A percentile compares a stretch with the other conserved stretches of the same genome.
Evolutionary conservation across 768 basidiomycete genomes (phyloP).

Genomic region (Tricholomella constricta): DNA sequence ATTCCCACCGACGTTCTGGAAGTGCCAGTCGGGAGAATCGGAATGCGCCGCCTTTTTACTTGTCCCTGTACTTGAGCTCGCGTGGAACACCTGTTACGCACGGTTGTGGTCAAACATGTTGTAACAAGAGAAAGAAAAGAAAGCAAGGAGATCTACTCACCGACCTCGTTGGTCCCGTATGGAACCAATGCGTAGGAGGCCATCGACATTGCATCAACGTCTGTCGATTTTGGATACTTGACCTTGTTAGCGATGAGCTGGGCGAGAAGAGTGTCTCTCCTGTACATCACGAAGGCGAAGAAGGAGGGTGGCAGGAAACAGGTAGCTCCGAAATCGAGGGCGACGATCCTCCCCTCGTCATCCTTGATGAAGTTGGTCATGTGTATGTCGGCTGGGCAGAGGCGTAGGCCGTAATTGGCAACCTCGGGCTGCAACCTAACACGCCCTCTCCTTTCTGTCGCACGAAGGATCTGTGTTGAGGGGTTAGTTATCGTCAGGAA

Average conservation of each 20-base stretch:
- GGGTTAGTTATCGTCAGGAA: not conserved
- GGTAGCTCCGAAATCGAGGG: constrained; percentile 35
- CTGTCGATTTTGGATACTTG: not conserved
- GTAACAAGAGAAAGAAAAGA: constrained; percentile 65
- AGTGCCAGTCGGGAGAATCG: too few relatives aligned
- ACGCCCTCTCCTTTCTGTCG: constrained; percentile 26
- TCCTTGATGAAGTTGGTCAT: constrained; percentile 72
- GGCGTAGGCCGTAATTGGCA: not conserved
- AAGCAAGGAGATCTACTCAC: constrained; percentile 45
- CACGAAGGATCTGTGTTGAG: constrained; percentile 41
- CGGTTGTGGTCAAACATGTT: constrained; percentile 88
- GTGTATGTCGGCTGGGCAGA: not conserved
- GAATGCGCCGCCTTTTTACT: too few relatives aligned
- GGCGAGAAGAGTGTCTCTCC: not conserved
- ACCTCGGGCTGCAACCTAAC: not conserved
- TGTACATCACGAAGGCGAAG: not conserved
- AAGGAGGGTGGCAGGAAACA: not conserved
- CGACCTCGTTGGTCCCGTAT: not conserved
- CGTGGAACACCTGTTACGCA: constrained; percentile 60
- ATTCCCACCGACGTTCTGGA: too few relatives aligned
- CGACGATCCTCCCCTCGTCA: constrained; percentile 78
- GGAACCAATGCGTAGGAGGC: not conserved
- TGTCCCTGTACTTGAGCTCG: constrained; percentile 58
- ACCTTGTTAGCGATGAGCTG: not conserved
- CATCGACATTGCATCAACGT: not conserved